Evolutionary conservation across 2,329 filamentous ascomycete genomes (phyloP), one percentile per base, ranked within the genome.

Genomic region (Curvularia hawaiiensis): DNA sequence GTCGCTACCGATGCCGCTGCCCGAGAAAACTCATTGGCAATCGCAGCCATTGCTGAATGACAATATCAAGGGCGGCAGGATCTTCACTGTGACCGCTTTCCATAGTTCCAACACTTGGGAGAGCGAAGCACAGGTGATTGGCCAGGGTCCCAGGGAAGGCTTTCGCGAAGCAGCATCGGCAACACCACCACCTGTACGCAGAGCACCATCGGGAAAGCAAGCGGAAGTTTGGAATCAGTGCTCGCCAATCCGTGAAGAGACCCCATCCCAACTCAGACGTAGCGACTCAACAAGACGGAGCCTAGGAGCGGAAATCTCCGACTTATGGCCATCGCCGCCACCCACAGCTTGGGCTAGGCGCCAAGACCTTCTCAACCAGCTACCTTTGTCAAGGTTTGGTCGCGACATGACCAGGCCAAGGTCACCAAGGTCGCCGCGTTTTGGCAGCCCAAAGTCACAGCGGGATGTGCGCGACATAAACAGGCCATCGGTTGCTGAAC

Each of bases 191-290:
- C 48, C 48, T 18, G n/a, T 38, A 26, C 45, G 30, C 28, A 54
- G 45, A 22, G 43, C 49, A 20, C 56, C 49, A 9, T 45, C 48
- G 10, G 54, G 39, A 47, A 48, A 43, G 38, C 11, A 20, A 18
- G 14, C 24, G 33, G 18, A 9, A 18, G 22, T 35, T 24, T 58
- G 46, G 10, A 41, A 52, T 18, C 45, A 40, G 22, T 70, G 72
- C 22, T 70, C 66, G 14, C 71, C 71, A 7, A 70, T 75, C 30
- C 71, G 73, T 49, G 59, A 62, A 16, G 60, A 59, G 2, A 71
- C 64, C 41, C 70, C 72, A 11, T 73, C 73, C 41, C 65, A 65
- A 9, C 51, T 72, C 18, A 74, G 69, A 53, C 65, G 64, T n/a
- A 68, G 66, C 12, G 63, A 69, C 35, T 70, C 70, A 9, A 45